A percentile compares a stretch with the other conserved stretches of the same genome.
Evolutionary conservation across 176 grass and related monocot genomes (phyloP).

Genomic region (Zea luxurians): DNA sequence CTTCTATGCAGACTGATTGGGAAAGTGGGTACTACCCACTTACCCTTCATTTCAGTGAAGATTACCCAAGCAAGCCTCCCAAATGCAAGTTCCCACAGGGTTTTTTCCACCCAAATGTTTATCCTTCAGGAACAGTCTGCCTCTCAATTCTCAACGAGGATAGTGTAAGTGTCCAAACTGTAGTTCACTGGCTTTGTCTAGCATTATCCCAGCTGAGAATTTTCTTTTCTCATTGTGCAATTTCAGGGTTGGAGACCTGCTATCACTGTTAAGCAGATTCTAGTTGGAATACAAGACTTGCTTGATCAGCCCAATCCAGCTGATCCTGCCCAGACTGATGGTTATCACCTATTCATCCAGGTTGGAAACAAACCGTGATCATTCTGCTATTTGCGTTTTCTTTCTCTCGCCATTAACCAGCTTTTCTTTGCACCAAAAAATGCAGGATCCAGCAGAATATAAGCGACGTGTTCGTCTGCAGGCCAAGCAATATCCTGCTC

Average conservation of each 20-base stretch:
- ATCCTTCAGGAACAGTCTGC: constrained; percentile 87
- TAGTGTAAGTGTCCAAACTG: constrained; percentile 50
- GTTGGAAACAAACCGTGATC: constrained; percentile 35
- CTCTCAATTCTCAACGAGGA: constrained; percentile 89
- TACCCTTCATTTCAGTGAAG: constrained; percentile 78
- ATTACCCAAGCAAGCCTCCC: constrained; percentile 80
- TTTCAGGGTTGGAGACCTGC: constrained; percentile 83
- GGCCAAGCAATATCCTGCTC: constrained; percentile 69
- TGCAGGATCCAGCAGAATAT: constrained; percentile 72
- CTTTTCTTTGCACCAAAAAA: not conserved
- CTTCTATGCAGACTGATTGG: constrained; percentile 74
- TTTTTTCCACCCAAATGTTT: constrained; percentile 95
- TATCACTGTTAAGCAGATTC: constrained; percentile 86
- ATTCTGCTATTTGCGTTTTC: constrained; percentile 10
- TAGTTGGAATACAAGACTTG: constrained; percentile 90
- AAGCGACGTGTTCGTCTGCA: constrained; percentile 65
- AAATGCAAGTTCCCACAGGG: constrained; percentile 84
- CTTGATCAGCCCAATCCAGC: constrained; percentile 87
- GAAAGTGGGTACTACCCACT: constrained; percentile 75
- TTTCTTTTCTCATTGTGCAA: constrained; percentile 18
- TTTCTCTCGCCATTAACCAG: constrained; percentile 9
- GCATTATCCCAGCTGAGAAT: not conserved
- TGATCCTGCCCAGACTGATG: constrained; percentile 82
- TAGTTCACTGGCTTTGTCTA: constrained; percentile 12
- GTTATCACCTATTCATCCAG: constrained; percentile 82